Evolutionary conservation across 2,329 filamentous ascomycete species (phyloP), one percentile per base, ranked within the genome.

Genomic region (Chrysosporium queenslandicum): DNA sequence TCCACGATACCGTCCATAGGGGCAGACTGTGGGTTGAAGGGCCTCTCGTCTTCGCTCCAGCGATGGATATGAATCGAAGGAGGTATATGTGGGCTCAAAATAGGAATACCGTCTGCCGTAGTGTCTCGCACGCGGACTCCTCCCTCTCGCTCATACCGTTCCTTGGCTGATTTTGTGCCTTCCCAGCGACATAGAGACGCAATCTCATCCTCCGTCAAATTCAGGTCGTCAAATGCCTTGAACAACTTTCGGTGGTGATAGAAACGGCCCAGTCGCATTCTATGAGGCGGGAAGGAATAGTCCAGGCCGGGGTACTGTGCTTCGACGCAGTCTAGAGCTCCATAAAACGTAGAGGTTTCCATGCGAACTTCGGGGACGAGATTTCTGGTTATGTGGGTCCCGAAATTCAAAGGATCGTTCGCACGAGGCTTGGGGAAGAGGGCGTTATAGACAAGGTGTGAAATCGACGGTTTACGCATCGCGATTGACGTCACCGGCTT

Each of bases 291-390:
- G 60, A 79, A 73, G 43, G 77, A 77, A 65, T 84, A 84, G 70
- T 84, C 81, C 43, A 83, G 71, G 30, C 81, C 81, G 0, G 81
- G 81, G 60, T 84, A 83, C 54, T 81, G 79, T 46, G 81, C 80
- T 70, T 83, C 81, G 55, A 82, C 73, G 60, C 76, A 80, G 69
- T 82, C 79, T 42, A 82, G 71, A 37, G 77, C 74, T 60, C 81
- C 81, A 67, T 83, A 83, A 69, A 82, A 84, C 47, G 74, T 77
- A 51, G 76, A 74, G 1, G 80, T 82, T 65, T 84, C 81, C 58
- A 80, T 72, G 55, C 80, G 78, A 50, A 84, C 79, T 70, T 84
- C 81, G 32, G 78, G 78, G 20, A 83, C 78, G 39, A 84, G 73
- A 61, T 83, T 77, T 46, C 78, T 75, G 55, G 75, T 75, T 55